Percentiles rank a stretch among this genome's conserved stretches.
Conservation (phyloP, 1,139 yeast species). For the Hyphopichia wangnamkhiaoensis region DNA sequence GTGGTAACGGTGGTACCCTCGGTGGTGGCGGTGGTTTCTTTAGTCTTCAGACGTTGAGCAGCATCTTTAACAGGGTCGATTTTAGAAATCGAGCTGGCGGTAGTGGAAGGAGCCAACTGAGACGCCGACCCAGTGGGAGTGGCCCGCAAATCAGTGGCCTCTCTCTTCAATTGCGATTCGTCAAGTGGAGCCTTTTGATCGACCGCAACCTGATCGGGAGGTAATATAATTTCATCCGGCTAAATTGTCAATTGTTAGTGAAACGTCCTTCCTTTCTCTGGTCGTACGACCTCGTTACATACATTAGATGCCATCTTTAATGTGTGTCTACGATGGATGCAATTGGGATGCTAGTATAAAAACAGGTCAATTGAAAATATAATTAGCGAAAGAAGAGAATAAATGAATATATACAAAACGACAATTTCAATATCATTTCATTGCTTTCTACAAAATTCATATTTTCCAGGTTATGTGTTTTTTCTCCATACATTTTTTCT, state of each 20-base stretch:
- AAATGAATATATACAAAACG: too few relatives aligned
- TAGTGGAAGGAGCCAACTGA: slow-evolving; percentile 3
- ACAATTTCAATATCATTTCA: too few relatives aligned
- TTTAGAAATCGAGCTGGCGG: background rate
- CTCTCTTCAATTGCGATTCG: slow-evolving; percentile 3
- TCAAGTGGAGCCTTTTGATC: slow-evolving; percentile 8
- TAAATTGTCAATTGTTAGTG: slow-evolving; percentile 14
- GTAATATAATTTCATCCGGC: slow-evolving; percentile 26
- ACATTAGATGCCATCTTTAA: slow-evolving; percentile 9
- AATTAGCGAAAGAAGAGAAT: too few relatives aligned
- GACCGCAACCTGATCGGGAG: slow-evolving; percentile 25
- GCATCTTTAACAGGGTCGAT: background rate
- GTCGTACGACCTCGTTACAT: slow-evolving; percentile 6
- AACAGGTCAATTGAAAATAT: too few relatives aligned
- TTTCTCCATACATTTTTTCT: too few relatives aligned
- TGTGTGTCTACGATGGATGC: too few relatives aligned
- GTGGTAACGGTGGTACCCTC: slow-evolving; percentile 13
- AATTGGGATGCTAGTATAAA: too few relatives aligned
- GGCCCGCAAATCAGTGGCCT: slow-evolving; percentile 7
- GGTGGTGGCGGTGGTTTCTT: background rate
- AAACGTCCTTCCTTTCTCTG: slow-evolving; percentile 1
- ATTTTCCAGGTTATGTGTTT: too few relatives aligned
- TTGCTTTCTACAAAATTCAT: too few relatives aligned
- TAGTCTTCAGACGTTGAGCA: background rate
- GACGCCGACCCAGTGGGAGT: slow-evolving; percentile 6